These are phyloP conservation scores for Ricinus communis DNA, from an alignment of 345 rosid genomes.

Conservation along the genomic window DNA sequence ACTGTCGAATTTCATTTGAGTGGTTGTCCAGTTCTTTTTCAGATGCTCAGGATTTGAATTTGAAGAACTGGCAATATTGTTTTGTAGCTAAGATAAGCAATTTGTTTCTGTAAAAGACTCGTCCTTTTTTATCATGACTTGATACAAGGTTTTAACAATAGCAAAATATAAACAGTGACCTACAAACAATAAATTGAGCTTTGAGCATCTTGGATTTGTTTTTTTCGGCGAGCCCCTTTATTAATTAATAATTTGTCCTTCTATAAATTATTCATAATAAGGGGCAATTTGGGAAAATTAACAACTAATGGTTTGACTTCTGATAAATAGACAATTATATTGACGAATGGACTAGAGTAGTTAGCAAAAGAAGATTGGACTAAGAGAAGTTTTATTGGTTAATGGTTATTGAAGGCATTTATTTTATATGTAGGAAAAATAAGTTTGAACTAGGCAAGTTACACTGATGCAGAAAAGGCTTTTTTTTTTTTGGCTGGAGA, in stretches of 20 bases:
- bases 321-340: not conserved
- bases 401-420: not conserved
- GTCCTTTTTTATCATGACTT: not conserved
- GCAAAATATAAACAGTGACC: too few species aligned
- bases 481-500: too few species aligned
- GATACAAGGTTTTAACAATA: too few species aligned
- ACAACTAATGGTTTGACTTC: not conserved
- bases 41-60: not conserved
- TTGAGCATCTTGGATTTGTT: not conserved
- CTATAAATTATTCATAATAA: too few species aligned
- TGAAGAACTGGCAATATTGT: not conserved
- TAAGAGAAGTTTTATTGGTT: too few species aligned
- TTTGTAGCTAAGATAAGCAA: not conserved
- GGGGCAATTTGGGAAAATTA: constrained; percentile 4
- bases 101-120: not conserved
- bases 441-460: not conserved
- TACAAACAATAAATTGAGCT: not conserved
- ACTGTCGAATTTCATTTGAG: too few species aligned
- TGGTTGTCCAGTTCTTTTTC: too few species aligned
- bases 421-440: not conserved
- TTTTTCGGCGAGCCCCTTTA: not conserved
- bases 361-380: not conserved
- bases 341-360: too few species aligned
- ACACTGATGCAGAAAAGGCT: too few species aligned
- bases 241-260: not conserved